Percentiles rank a stretch among this genome's conserved stretches.
Conservation (phyloP, 179 eudicot genomes). For the Spergularia azorica region DNA sequence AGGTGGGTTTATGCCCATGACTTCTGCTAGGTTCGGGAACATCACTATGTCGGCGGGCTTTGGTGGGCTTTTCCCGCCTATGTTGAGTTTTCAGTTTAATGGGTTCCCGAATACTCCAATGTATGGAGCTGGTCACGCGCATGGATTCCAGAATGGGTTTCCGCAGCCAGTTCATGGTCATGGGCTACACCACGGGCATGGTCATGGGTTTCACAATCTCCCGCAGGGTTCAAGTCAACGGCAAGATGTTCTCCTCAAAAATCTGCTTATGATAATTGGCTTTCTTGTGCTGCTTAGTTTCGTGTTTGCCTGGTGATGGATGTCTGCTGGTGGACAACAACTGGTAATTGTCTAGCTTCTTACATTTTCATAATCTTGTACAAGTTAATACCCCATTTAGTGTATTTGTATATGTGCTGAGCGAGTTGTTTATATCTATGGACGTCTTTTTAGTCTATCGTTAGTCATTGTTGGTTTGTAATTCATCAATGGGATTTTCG, state of each 20-base stretch:
- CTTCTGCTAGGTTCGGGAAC: slow-evolving; percentile 55
- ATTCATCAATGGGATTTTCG: background rate
- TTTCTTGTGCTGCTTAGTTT: slow-evolving; percentile 35
- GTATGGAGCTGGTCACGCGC: slow-evolving; percentile 37
- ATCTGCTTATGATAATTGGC: slow-evolving; percentile 33
- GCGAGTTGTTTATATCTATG: slow-evolving; percentile 23
- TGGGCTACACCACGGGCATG: slow-evolving; percentile 18
- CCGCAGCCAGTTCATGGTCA: slow-evolving; percentile 28
- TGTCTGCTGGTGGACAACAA: background rate
- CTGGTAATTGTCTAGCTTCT: slow-evolving; percentile 24
- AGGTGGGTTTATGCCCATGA: slow-evolving; percentile 64
- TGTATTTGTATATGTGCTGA: background rate
- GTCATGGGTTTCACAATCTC: slow-evolving; percentile 25
- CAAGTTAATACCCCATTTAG: background rate
- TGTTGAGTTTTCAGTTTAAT: slow-evolving; percentile 54
- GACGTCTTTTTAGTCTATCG: slow-evolving; percentile 5
- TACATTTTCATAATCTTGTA: slow-evolving; percentile 13
- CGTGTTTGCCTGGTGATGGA: slow-evolving; percentile 21
- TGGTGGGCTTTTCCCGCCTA: slow-evolving; percentile 55
- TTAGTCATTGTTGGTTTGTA: slow-evolving; percentile 17
- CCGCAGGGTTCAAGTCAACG: slow-evolving; percentile 23
- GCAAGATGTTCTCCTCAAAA: slow-evolving; percentile 38
- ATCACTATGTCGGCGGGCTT: slow-evolving; percentile 56
- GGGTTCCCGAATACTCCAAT: slow-evolving; percentile 47
- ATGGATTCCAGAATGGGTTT: slow-evolving; percentile 45